Conservation (phyloP, 345 rosid species). For the Arabidopsis arenosa region DNA sequence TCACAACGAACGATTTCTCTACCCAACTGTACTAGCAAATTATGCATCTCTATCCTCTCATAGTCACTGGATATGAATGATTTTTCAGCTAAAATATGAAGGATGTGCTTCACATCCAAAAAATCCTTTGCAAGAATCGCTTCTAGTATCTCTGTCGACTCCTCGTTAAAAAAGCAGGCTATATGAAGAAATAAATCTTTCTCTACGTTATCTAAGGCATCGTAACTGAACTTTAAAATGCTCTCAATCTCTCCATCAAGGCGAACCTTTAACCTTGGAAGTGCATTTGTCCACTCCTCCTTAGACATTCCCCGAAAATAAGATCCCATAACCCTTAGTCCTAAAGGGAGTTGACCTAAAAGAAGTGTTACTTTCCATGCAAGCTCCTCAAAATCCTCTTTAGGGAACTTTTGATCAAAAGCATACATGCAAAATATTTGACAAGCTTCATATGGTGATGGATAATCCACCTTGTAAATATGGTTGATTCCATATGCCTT, state of each 20-base stretch:
- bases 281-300: neutral
- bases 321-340: neutral
- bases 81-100: neutral
- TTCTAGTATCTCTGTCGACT: neutral
- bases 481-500: neutral
- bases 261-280: neutral
- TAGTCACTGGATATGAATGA: neutral
- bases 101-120: neutral
- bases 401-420: neutral
- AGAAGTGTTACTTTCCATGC: neutral
- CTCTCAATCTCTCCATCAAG: neutral
- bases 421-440: neutral
- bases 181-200: neutral
- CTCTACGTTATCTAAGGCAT: neutral
- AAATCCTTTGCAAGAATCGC: neutral
- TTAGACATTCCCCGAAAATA: neutral
- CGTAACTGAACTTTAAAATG: neutral
- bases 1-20: neutral
- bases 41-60: neutral
- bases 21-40: neutral
- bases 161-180: neutral
- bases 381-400: neutral
- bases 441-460: neutral
- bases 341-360: neutral
- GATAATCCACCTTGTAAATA: neutral